phyloP scores from a whole-genome alignment of 2,329 filamentous ascomycete species.

The Clonostachys rosea region DNA sequence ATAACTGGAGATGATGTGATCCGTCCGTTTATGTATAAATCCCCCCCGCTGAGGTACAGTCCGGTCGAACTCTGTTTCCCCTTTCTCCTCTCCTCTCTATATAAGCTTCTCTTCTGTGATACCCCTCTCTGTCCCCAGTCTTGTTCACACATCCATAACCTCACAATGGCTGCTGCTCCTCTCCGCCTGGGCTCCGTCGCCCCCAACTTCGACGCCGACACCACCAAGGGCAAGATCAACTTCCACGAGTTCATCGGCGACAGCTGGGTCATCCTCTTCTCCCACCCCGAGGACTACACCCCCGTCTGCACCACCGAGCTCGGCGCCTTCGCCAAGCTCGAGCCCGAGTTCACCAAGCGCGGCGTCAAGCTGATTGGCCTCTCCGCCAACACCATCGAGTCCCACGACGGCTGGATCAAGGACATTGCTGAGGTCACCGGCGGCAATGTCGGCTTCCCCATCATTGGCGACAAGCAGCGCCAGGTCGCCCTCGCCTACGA shows the following conservation, averaged over 20 bases:
- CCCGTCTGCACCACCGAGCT: constrained; percentile 96
- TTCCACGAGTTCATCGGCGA: constrained; percentile 79
- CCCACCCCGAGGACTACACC: constrained; percentile 86
- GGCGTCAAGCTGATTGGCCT: constrained; percentile 89
- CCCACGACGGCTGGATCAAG: constrained; percentile 85
- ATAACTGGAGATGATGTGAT: neutral
- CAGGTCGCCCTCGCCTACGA: constrained; percentile 74
- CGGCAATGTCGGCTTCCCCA: constrained; percentile 68
- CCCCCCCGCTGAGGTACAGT: neutral
- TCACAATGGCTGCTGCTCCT: constrained; percentile 23
- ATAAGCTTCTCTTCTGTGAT: neutral
- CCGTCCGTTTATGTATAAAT: neutral
- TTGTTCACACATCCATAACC: constrained; percentile 1
- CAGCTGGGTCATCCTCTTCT: constrained; percentile 80
- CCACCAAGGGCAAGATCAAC: constrained; percentile 72
- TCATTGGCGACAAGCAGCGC: constrained; percentile 76
- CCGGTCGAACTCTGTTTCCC: neutral
- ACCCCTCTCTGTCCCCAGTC: neutral
- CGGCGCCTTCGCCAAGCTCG: constrained; percentile 85
- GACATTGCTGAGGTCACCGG: constrained; percentile 79
- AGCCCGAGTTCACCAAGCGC: constrained; percentile 82
- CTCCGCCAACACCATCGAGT: constrained; percentile 78
- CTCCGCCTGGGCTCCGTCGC: constrained; percentile 64
- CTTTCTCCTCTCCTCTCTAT: neutral
- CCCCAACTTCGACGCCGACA: constrained; percentile 81